Conservation (phyloP, 108 stramenopile genomes). For the Licmophora abbreviata region DNA sequence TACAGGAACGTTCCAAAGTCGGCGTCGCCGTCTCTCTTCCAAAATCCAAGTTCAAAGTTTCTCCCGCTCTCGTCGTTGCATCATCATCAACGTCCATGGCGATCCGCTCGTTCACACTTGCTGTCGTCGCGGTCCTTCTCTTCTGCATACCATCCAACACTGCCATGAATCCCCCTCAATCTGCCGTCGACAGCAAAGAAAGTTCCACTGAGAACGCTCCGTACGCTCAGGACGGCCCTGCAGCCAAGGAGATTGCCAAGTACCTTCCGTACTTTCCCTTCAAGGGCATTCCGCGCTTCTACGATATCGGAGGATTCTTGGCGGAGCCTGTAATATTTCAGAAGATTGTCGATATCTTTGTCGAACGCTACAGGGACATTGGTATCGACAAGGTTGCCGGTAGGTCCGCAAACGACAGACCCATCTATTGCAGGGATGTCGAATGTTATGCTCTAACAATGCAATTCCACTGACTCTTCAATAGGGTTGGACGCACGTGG, state of each 20-base stretch:
- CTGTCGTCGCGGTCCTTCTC: too few species aligned
- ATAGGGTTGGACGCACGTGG: conserved; percentile 84
- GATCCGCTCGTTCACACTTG: too few species aligned
- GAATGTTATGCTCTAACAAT: background rate
- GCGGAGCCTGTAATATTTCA: conserved; percentile 82
- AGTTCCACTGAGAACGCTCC: conserved; percentile 13
- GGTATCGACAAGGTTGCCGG: conserved; percentile 84
- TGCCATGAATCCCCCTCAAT: too few species aligned
- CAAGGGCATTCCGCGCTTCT: conserved; percentile 96
- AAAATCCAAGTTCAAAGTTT: too few species aligned
- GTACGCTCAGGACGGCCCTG: conserved; percentile 74
- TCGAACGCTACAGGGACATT: conserved; percentile 60
- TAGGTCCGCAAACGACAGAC: conserved; percentile 7
- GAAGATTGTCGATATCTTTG: conserved; percentile 86
- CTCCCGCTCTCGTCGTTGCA: too few species aligned
- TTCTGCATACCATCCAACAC: too few species aligned
- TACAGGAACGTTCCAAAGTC: too few species aligned
- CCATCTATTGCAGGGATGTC: background rate
- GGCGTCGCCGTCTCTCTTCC: too few species aligned
- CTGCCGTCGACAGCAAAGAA: background rate
- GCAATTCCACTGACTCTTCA: background rate
- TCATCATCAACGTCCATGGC: too few species aligned
- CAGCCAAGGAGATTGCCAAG: conserved; percentile 84
- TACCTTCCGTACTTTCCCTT: conserved; percentile 96
- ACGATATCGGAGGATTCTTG: conserved; percentile 97